Evolutionary conservation across 2,329 filamentous ascomycete genomes (phyloP).

Genomic region (Ceratocystis ficicola): DNA sequence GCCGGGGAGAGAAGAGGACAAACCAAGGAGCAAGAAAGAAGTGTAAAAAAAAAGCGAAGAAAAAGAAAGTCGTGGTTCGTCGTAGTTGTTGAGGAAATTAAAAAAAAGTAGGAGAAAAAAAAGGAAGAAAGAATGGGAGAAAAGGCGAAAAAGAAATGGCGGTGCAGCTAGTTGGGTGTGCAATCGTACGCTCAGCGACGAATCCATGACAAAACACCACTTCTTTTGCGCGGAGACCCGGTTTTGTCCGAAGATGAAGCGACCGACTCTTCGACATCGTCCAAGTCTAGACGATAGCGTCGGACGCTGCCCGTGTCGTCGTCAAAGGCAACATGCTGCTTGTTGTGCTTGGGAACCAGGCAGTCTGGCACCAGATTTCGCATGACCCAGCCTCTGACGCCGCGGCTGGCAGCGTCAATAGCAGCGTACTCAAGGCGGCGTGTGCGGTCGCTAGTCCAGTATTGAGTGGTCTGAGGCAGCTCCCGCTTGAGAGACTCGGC

Average conservation of each 20-base stretch:
- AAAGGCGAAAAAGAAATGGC: background rate
- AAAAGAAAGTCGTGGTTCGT: conserved; percentile 11
- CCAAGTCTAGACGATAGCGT: conserved; percentile 48
- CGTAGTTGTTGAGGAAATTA: background rate
- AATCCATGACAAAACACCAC: conserved; percentile 14
- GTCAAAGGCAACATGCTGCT: conserved; percentile 43
- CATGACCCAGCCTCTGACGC: conserved; percentile 49
- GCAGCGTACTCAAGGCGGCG: conserved; percentile 53
- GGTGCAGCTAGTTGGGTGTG: background rate
- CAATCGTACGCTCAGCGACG: conserved; percentile 12
- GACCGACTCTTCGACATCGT: conserved; percentile 31
- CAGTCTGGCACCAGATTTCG: conserved; percentile 49
- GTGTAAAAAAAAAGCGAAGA: background rate
- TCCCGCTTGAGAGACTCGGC: conserved; percentile 29
- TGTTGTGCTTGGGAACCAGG: conserved; percentile 40
- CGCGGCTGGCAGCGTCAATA: conserved; percentile 49
- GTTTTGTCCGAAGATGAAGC: background rate
- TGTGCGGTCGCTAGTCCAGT: conserved; percentile 54
- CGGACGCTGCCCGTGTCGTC: conserved; percentile 52
- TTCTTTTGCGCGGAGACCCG: conserved; percentile 10
- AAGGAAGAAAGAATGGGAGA: background rate
- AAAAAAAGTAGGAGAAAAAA: background rate
- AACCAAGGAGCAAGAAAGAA: background rate
- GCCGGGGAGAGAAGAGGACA: background rate
- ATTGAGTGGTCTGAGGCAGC: conserved; percentile 49